These are phyloP conservation scores for Mycena metata DNA, from an alignment of 768 basidiomycete species.

Conservation along the genomic window DNA sequence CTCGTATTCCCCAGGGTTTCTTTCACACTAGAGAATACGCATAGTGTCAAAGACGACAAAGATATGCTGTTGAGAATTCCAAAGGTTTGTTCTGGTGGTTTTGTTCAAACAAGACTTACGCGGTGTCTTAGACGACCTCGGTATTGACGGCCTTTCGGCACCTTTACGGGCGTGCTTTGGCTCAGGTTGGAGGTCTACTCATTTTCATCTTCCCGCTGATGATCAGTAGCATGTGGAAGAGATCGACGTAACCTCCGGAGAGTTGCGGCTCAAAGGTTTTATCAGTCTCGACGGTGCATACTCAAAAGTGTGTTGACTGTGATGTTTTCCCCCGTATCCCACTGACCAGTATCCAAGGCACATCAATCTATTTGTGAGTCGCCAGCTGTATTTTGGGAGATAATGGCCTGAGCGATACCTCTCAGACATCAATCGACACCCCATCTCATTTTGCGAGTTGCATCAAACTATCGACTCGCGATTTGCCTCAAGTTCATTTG, in stretches of 20 bases:
- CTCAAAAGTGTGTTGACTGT: constrained; percentile 68
- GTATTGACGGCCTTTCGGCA: constrained; percentile 77
- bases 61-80: constrained; percentile 71
- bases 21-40: constrained; percentile 75
- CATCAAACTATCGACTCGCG: constrained; percentile 75
- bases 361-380: constrained; percentile 89
- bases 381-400: constrained; percentile 22
- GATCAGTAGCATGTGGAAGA: constrained; percentile 75
- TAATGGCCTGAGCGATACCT: background rate
- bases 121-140: constrained; percentile 67
- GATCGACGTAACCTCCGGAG: constrained; percentile 63
- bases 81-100: constrained; percentile 63
- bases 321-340: constrained; percentile 17
- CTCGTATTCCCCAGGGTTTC: constrained; percentile 78
- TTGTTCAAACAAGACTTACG: background rate
- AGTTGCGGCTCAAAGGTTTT: constrained; percentile 81
- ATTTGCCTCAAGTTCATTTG: constrained; percentile 79
- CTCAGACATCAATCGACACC: constrained; percentile 85
- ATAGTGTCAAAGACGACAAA: constrained; percentile 55
- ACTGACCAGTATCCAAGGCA: constrained; percentile 59
- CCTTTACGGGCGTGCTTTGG: constrained; percentile 79
- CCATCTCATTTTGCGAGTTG: constrained; percentile 73
- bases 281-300: constrained; percentile 82
- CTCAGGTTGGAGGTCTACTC: constrained; percentile 63
- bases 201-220: constrained; percentile 27